Evolutionary conservation across 164 flowering plant genomes (phyloP).

Genomic region (Kalanchoe fedtschenkoi): DNA sequence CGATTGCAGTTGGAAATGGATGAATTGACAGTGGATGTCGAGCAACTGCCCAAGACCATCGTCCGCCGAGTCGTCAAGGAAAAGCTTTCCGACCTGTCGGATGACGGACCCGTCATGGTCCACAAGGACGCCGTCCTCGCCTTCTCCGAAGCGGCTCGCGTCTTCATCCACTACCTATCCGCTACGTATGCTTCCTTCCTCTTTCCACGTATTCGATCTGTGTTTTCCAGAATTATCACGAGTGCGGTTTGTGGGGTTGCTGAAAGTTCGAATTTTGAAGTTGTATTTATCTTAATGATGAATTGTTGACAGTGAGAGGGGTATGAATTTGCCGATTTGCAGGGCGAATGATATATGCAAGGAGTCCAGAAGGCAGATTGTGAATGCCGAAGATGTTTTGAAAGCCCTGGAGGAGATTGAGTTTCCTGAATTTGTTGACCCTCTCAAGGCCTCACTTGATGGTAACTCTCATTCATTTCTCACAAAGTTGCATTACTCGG

Average conservation of each 20-base stretch:
- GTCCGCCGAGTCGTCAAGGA: not conserved
- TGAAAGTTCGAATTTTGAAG: too few species aligned
- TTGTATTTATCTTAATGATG: too few species aligned
- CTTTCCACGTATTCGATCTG: too few species aligned
- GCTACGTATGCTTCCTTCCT: not conserved
- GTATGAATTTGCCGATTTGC: conserved; percentile 8
- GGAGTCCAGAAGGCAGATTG: conserved; percentile 79
- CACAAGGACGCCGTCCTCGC: not conserved
- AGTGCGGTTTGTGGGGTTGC: too few species aligned
- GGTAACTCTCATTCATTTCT: conserved; percentile 24
- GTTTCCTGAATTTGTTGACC: conserved; percentile 62
- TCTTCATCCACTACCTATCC: not conserved
- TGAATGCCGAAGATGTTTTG: conserved; percentile 83
- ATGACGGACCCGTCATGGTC: not conserved
- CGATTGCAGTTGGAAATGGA: not conserved
- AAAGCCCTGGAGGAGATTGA: conserved; percentile 90
- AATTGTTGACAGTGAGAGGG: too few species aligned
- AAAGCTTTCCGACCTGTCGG: not conserved
- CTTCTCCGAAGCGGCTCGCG: not conserved
- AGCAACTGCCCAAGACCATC: conserved; percentile 1
- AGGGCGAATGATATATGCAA: conserved; percentile 91
- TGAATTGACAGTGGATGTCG: not conserved
- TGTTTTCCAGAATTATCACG: too few species aligned
- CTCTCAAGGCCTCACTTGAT: conserved; percentile 64
- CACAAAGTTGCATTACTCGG: too few species aligned